A percentile compares a stretch with the other conserved stretches of the same genome.
These are phyloP conservation scores for Colletotrichum falcatum DNA, from an alignment of 2,329 filamentous ascomycete species.

Conservation along the genomic window DNA sequence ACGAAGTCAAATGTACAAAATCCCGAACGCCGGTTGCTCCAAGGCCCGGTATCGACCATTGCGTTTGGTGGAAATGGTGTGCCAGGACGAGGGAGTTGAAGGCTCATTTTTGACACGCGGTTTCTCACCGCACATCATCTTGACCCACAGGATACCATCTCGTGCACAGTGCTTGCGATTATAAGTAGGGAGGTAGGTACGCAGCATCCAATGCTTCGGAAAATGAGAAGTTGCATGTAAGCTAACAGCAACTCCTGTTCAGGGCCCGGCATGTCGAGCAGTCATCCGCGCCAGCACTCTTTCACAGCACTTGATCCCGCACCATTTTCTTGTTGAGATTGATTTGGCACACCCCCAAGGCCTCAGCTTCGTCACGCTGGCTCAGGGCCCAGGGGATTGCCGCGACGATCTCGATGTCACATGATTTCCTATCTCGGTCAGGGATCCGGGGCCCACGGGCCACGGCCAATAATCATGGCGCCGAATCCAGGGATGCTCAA, in stretches of 20 bases:
- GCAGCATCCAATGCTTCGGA: background rate
- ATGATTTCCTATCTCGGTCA: background rate
- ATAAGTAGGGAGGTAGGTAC: background rate
- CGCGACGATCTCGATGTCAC: background rate
- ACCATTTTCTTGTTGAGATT: background rate
- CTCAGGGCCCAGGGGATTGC: background rate
- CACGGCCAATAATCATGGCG: background rate
- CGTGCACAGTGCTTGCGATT: too few relatives aligned
- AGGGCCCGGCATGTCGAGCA: background rate
- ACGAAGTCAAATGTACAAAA: slow-evolving; percentile 37
- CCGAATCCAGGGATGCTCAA: background rate
- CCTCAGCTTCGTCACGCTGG: background rate
- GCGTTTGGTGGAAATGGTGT: background rate
- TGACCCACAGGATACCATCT: too few relatives aligned
- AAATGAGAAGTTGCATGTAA: background rate
- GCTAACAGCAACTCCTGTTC: background rate
- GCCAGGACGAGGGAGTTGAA: background rate
- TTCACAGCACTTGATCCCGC: background rate
- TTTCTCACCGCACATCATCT: too few relatives aligned
- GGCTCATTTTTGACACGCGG: background rate
- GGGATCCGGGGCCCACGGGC: background rate
- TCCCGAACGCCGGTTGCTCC: background rate
- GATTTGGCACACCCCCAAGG: background rate
- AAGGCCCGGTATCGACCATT: background rate
- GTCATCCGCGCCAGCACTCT: background rate